Percentiles rank a stretch among this genome's conserved stretches.
These are phyloP conservation scores for Talaromyces thailandensis DNA, from an alignment of 495 filamentous ascomycete genomes.

Conservation along the genomic window DNA sequence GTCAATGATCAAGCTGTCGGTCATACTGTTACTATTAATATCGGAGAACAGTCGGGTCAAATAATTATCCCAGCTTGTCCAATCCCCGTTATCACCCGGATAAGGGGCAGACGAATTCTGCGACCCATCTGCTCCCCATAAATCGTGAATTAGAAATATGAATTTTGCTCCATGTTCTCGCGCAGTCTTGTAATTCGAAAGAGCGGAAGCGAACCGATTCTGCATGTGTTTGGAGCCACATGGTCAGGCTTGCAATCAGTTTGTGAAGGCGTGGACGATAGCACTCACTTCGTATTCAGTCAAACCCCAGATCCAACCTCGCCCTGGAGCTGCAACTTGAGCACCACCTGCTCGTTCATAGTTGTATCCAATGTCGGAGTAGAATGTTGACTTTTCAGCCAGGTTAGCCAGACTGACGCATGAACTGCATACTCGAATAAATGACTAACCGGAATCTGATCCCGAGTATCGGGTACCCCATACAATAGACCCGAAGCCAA, in stretches of 20 bases:
- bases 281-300: slow-evolving; percentile 18
- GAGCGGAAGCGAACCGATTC: slow-evolving; percentile 19
- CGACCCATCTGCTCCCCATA: slow-evolving; percentile 24
- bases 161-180: slow-evolving; percentile 20
- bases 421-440: not conserved
- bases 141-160: slow-evolving; percentile 24
- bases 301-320: slow-evolving; percentile 26
- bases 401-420: not conserved
- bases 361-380: slow-evolving; percentile 20
- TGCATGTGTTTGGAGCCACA: not conserved
- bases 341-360: slow-evolving; percentile 24
- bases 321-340: slow-evolving; percentile 17
- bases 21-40: slow-evolving; percentile 18
- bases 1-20: slow-evolving; percentile 16
- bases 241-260: not conserved
- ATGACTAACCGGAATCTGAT: slow-evolving; percentile 13
- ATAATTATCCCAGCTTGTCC: slow-evolving; percentile 21
- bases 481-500: slow-evolving; percentile 16
- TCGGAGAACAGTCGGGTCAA: slow-evolving; percentile 18
- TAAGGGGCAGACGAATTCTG: slow-evolving; percentile 10
- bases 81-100: slow-evolving; percentile 27
- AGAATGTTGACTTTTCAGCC: slow-evolving; percentile 9
- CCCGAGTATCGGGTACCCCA: slow-evolving; percentile 15
- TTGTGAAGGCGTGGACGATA: not conserved
- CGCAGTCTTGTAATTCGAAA: slow-evolving; percentile 22